These are phyloP conservation scores for Pterocarpus macrocarpus DNA, from an alignment of 306 rosid genomes.

Conservation along the genomic window DNA sequence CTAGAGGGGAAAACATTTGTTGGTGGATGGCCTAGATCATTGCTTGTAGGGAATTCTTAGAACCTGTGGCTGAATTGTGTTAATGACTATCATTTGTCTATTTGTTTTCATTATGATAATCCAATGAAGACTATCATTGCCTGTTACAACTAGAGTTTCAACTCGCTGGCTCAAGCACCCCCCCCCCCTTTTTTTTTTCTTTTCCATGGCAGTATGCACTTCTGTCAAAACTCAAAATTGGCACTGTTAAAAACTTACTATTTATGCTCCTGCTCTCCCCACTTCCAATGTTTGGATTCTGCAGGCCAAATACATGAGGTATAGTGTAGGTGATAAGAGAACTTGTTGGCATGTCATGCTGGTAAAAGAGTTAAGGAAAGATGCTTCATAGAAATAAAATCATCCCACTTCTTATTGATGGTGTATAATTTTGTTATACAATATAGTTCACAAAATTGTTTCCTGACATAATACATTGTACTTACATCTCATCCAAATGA, in stretches of 20 bases:
- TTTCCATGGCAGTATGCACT: background rate
- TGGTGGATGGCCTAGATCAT: constrained; percentile 26
- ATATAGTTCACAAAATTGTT: background rate
- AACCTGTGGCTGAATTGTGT: constrained; percentile 7
- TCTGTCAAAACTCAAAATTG: constrained; percentile 16
- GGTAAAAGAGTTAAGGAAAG: background rate
- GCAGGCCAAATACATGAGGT: background rate
- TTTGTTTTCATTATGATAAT: constrained; percentile 11
- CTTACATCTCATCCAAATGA: background rate
- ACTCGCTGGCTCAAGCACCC: background rate
- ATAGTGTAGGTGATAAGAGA: constrained; percentile 6
- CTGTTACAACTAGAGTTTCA: background rate
- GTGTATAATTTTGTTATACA: background rate
- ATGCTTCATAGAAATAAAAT: background rate
- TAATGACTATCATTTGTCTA: constrained; percentile 14
- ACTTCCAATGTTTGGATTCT: background rate
- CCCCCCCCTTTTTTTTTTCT: too few relatives aligned
- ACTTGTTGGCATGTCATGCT: background rate
- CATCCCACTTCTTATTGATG: background rate
- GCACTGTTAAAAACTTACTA: background rate
- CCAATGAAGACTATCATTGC: background rate
- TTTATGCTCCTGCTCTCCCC: background rate
- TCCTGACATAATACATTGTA: background rate
- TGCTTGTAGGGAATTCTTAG: constrained; percentile 18
- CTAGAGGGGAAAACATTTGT: background rate